phyloP scores from a whole-genome alignment of 345 rosid genomes.

The Pelargonium nanum region DNA sequence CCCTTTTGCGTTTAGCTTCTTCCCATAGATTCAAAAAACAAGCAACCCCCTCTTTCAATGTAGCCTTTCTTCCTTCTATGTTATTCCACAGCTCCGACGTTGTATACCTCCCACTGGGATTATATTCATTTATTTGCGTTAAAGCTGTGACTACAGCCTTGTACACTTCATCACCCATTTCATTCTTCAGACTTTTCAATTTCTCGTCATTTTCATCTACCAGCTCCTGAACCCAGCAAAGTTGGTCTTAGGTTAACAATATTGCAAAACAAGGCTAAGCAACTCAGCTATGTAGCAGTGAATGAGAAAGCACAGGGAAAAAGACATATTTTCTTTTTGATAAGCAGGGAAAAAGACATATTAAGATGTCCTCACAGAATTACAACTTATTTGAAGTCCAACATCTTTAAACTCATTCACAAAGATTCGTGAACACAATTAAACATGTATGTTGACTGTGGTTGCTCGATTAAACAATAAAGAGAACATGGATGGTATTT shows the following conservation, averaged over 20 bases:
- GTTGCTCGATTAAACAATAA: too few relatives aligned
- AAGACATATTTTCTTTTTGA: too few relatives aligned
- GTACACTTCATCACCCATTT: conserved; percentile 50
- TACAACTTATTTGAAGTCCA: too few relatives aligned
- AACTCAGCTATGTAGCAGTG: background rate
- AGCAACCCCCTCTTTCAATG: conserved; percentile 15
- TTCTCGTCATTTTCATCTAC: conserved; percentile 58
- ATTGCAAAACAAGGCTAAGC: background rate
- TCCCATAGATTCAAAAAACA: background rate
- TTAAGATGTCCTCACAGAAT: too few relatives aligned
- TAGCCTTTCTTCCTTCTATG: conserved; percentile 48
- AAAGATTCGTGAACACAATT: too few relatives aligned
- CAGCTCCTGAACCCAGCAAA: conserved; percentile 43
- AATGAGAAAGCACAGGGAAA: background rate
- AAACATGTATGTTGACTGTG: too few relatives aligned
- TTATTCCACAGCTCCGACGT: conserved; percentile 78
- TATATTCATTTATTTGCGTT: conserved; percentile 72
- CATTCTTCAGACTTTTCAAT: conserved; percentile 44
- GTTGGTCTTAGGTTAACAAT: background rate
- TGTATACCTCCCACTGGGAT: conserved; percentile 85
- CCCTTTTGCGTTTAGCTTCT: background rate
- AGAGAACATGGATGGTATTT: too few relatives aligned
- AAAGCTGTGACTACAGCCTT: conserved; percentile 52
- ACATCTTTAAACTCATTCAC: too few relatives aligned
- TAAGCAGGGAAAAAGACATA: too few relatives aligned